A percentile compares a stretch with the other conserved stretches of the same genome.
Evolutionary conservation across 2,329 filamentous ascomycete species (phyloP).

Genomic region (Dothiorella sarmentorum): DNA sequence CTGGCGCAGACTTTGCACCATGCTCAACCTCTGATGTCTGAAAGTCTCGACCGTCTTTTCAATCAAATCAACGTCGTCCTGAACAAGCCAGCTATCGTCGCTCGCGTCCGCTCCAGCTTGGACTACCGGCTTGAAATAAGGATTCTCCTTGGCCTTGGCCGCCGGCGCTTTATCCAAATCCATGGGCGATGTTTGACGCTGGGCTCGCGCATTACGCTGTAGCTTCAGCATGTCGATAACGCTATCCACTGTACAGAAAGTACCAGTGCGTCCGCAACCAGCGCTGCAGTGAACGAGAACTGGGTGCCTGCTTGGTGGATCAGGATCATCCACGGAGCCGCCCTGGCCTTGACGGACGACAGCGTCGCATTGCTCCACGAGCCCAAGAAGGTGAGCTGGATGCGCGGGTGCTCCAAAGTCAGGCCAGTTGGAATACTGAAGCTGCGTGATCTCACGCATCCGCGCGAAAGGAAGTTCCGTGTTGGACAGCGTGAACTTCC

Average conservation of each 20-base stretch:
- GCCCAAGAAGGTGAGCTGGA: constrained; percentile 76
- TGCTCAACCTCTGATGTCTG: constrained; percentile 80
- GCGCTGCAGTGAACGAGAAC: constrained; percentile 94
- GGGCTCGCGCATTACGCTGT: constrained; percentile 52
- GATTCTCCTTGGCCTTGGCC: constrained; percentile 14
- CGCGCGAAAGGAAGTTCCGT: constrained; percentile 73
- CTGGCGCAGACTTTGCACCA: constrained; percentile 92
- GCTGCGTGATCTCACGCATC: constrained; percentile 86
- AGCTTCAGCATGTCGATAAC: constrained; percentile 95
- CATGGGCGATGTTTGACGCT: constrained; percentile 43
- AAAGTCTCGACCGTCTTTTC: constrained; percentile 89
- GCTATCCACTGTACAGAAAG: constrained; percentile 93
- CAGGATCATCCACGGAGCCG: constrained; percentile 56
- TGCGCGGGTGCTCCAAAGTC: constrained; percentile 93
- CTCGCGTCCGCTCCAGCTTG: constrained; percentile 21
- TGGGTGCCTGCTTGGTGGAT: constrained; percentile 55
- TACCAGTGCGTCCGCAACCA: constrained; percentile 90
- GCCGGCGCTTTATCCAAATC: constrained; percentile 31
- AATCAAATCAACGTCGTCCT: constrained; percentile 73
- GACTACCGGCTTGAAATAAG: constrained; percentile 16
- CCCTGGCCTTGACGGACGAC: constrained; percentile 50
- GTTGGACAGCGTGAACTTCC: constrained; percentile 83
- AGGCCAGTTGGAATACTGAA: constrained; percentile 95
- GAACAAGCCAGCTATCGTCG: constrained; percentile 64
- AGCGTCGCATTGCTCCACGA: constrained; percentile 89